A percentile compares a stretch with the other conserved stretches of the same genome.
phyloP scores from a whole-genome alignment of 169 alveolate species.

The Plasmodium reichenowi region DNA sequence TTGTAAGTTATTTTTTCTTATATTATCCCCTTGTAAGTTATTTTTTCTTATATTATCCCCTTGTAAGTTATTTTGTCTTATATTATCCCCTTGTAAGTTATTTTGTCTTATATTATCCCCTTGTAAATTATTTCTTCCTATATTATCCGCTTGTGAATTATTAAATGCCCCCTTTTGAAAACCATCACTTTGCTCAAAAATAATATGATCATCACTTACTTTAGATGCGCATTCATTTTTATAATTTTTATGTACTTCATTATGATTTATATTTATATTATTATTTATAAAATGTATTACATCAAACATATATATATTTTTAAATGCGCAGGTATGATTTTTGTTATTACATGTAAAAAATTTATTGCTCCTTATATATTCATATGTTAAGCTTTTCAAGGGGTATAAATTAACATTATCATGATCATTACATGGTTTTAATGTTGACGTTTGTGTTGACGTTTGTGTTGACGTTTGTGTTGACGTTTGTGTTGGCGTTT shows the following conservation, averaged over 20 bases:
- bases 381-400: slow-evolving; percentile 8
- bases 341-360: slow-evolving; percentile 5
- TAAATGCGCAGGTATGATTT: background rate
- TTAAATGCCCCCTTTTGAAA: background rate
- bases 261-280: background rate
- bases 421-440: too few species aligned
- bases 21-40: background rate
- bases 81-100: too few species aligned
- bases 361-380: background rate
- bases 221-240: background rate
- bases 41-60: background rate
- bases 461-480: too few species aligned
- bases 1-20: too few species aligned
- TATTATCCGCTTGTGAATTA: background rate
- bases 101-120: background rate
- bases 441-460: too few species aligned
- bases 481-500: too few species aligned
- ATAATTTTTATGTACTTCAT: background rate
- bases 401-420: too few species aligned
- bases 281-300: slow-evolving; percentile 44
- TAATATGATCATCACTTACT: background rate
- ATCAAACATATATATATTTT: slow-evolving; percentile 35
- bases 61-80: background rate
- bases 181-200: background rate
- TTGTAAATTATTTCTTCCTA: background rate